Percentiles rank a stretch among this genome's conserved stretches.
phyloP scores from a whole-genome alignment of 2,329 filamentous ascomycete species.

The Madurella fahalii region DNA sequence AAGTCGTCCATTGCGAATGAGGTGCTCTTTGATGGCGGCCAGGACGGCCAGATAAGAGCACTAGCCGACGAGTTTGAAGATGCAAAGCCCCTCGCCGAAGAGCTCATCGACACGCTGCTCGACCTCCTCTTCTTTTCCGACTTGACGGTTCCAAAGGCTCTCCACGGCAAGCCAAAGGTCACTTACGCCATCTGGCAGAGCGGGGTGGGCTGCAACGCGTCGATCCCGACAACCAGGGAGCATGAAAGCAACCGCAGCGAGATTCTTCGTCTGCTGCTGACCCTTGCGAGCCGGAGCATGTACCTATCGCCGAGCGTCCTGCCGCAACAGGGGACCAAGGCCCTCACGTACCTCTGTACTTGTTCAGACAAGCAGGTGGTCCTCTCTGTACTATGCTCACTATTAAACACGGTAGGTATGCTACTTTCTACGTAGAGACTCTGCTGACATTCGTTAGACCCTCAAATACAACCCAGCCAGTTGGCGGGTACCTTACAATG shows the following conservation, averaged over 20 bases:
- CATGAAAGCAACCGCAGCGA: constrained; percentile 91
- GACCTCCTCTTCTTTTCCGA: constrained; percentile 90
- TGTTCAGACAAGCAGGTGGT: constrained; percentile 89
- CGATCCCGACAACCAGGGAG: constrained; percentile 83
- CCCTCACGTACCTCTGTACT: constrained; percentile 84
- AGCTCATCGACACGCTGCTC: constrained; percentile 83
- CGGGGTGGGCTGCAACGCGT: constrained; percentile 89
- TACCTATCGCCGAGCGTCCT: constrained; percentile 79
- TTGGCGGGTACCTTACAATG: constrained; percentile 93
- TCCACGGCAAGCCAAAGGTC: constrained; percentile 71
- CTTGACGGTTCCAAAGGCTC: constrained; percentile 74
- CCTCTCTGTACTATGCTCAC: constrained; percentile 82
- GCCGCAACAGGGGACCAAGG: constrained; percentile 75
- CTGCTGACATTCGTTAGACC: constrained; percentile 51
- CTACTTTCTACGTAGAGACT: neutral
- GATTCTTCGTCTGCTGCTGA: constrained; percentile 78
- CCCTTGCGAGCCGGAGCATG: constrained; percentile 85
- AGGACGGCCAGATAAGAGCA: constrained; percentile 48
- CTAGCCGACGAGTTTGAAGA: constrained; percentile 67
- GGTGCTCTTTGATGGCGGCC: constrained; percentile 77
- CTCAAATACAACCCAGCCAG: constrained; percentile 93
- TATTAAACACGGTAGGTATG: constrained; percentile 79
- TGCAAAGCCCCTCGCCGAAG: constrained; percentile 82
- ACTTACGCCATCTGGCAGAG: constrained; percentile 97
- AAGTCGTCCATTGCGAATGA: constrained; percentile 64